Evolutionary conservation across 1,139 yeast species (phyloP), one percentile per base, ranked within the genome.

Genomic region (Pneumocystis carinii): DNA sequence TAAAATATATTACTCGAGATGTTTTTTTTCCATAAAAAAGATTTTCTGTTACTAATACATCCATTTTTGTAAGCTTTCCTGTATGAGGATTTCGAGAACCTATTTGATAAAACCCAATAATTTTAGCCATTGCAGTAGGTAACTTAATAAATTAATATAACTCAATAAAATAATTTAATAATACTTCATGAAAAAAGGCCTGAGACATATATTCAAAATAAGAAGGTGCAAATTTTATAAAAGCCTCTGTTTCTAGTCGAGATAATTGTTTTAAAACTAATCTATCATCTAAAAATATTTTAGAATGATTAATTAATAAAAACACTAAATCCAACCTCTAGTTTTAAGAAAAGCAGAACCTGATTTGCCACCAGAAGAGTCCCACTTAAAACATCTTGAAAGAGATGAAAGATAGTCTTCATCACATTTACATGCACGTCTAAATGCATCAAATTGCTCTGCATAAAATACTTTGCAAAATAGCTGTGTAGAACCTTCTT

Each of bases 181-280:
- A 57, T 37, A 57, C 59, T 60, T 92, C 95, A 74, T 92, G 96
- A 75, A 90, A 94, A 73, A 90, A 81, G 0, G 96, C 95, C 72
- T 92, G 96, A 7, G 96, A 86, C 84, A 90, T 90, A 73, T 90
- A 94, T 74, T 89, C 95, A 77, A 94, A 92, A 73, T 94, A 94
- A 67, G 90, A 88, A 12, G 98, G 97, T 0, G 98, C 97, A 76
- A 94, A 90, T 64, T 87, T 87, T 39, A 90, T 87, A 77, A 94
- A 92, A 27, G 97, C 90, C 68, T 92, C 98, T 64, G 92, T 77
- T 74, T 94, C 99, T 1, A 87, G 79, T 69, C 87, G 88, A 3
- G 96, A 85, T 64, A 94, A 77, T 71, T 92, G 96, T 72, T 94
- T 94, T 59, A 94, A 84, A 63, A 94, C 88, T 68, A 90, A 83